Conservation (phyloP, 345 rosid species). For the Heritiera fomes region DNA sequence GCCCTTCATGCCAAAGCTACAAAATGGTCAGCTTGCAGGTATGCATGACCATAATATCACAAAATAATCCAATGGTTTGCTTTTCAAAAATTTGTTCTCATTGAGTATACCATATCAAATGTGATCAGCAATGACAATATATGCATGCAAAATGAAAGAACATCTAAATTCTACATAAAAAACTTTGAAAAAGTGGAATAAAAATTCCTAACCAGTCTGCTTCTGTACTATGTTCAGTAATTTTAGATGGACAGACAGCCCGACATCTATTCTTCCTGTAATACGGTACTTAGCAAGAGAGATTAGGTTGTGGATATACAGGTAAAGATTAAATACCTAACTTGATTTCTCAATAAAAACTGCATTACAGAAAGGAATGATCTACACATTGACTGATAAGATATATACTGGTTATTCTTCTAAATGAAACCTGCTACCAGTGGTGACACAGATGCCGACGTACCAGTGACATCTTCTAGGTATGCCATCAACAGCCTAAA, state of each 20-base stretch:
- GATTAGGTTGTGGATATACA: conserved; percentile 45
- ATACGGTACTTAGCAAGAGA: conserved; percentile 36
- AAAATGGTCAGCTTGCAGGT: conserved; percentile 46
- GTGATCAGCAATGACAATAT: not conserved
- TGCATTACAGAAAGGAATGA: not conserved
- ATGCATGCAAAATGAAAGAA: not conserved
- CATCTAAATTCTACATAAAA: not conserved
- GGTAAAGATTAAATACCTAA: conserved; percentile 24
- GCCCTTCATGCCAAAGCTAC: conserved; percentile 46
- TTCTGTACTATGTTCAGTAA: conserved; percentile 16
- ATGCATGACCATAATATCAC: conserved; percentile 11
- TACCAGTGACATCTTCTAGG: conserved; percentile 48
- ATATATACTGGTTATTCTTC: not conserved
- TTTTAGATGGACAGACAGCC: conserved; percentile 34
- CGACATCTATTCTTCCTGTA: conserved; percentile 39
- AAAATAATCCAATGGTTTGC: not conserved
- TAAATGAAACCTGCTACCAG: conserved; percentile 31
- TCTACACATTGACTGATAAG: not conserved
- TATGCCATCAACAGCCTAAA: conserved; percentile 39
- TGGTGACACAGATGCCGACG: conserved; percentile 43
- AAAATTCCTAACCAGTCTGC: not conserved
- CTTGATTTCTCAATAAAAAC: not conserved
- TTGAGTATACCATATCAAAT: not conserved
- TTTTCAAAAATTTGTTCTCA: not conserved
- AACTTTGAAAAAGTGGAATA: not conserved